Evolutionary conservation across 108 stramenopile genomes (phyloP).

Genomic region (Fistulifera pelliculosa): DNA sequence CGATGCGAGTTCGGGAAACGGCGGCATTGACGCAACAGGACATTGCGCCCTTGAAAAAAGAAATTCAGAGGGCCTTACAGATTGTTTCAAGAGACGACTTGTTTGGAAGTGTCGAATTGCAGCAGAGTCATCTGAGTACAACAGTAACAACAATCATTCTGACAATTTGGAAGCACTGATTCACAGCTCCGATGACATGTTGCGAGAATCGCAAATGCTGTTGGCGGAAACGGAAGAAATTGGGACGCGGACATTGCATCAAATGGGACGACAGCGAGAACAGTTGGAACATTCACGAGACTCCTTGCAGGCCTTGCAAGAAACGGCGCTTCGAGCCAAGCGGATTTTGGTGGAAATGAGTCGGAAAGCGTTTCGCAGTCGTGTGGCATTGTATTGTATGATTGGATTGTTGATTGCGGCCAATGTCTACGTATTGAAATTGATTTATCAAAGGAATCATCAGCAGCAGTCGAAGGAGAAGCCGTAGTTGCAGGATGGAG

Average conservation of each 20-base stretch:
- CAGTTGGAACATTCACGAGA: constrained; percentile 48
- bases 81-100: constrained; percentile 1
- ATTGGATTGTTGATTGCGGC: constrained; percentile 45
- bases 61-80: constrained; percentile 32
- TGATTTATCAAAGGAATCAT: constrained; percentile 8
- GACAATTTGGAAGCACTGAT: constrained; percentile 46
- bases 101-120: constrained; percentile 1
- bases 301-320: constrained; percentile 33
- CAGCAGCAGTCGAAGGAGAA: no score
- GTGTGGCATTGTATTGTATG: constrained; percentile 44
- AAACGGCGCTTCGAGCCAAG: constrained; percentile 45
- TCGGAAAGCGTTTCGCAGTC: constrained; percentile 46
- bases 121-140: constrained; percentile 48
- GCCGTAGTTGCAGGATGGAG: no score
- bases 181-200: constrained; percentile 49
- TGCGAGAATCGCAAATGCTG: constrained; percentile 52
- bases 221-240: constrained; percentile 64
- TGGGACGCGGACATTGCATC: constrained; percentile 45
- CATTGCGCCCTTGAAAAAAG: constrained; percentile 47
- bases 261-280: constrained; percentile 70
- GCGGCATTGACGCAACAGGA: constrained; percentile 53
- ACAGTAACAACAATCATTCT: constrained; percentile 14
- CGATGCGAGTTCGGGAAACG: constrained; percentile 47
- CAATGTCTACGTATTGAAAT: constrained; percentile 36
- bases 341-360: constrained; percentile 43